Evolutionary conservation across 2,329 filamentous ascomycete species (phyloP).

Genomic region (Pestalotiopsis sp.): DNA sequence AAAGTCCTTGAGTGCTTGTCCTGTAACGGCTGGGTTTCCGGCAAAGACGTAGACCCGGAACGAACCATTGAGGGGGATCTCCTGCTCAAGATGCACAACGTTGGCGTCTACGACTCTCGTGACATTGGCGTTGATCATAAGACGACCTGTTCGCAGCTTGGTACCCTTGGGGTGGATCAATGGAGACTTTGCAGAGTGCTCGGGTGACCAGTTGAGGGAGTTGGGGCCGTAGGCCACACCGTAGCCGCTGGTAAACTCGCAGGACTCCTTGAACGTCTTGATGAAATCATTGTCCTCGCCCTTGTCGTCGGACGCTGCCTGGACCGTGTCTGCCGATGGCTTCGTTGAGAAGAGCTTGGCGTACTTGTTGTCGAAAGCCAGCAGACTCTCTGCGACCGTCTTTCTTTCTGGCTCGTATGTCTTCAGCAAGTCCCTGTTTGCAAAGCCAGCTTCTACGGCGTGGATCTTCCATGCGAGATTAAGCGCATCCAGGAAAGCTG

Average conservation of each 20-base stretch:
- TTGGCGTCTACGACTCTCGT: constrained; percentile 89
- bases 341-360: constrained; percentile 86
- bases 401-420: constrained; percentile 90
- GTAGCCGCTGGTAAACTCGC: constrained; percentile 91
- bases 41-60: constrained; percentile 87
- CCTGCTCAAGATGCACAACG: constrained; percentile 86
- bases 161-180: constrained; percentile 68
- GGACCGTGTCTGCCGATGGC: constrained; percentile 72
- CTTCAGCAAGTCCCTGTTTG: constrained; percentile 71
- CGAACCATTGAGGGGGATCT: constrained; percentile 84
- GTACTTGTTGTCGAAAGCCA: constrained; percentile 87
- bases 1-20: constrained; percentile 70
- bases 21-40: constrained; percentile 64
- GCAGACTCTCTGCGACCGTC: constrained; percentile 78
- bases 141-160: constrained; percentile 71
- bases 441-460: constrained; percentile 82
- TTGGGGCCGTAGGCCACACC: constrained; percentile 86
- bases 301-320: constrained; percentile 56
- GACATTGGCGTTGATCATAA: constrained; percentile 78
- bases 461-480: constrained; percentile 98
- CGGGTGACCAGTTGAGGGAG: constrained; percentile 77
- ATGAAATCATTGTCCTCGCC: constrained; percentile 77
- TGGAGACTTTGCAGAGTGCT: constrained; percentile 70
- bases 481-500: constrained; percentile 76
- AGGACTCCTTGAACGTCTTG: constrained; percentile 86